These are phyloP conservation scores for Thyridium curvatum DNA, from an alignment of 2,329 filamentous ascomycete species.

Conservation along the genomic window DNA sequence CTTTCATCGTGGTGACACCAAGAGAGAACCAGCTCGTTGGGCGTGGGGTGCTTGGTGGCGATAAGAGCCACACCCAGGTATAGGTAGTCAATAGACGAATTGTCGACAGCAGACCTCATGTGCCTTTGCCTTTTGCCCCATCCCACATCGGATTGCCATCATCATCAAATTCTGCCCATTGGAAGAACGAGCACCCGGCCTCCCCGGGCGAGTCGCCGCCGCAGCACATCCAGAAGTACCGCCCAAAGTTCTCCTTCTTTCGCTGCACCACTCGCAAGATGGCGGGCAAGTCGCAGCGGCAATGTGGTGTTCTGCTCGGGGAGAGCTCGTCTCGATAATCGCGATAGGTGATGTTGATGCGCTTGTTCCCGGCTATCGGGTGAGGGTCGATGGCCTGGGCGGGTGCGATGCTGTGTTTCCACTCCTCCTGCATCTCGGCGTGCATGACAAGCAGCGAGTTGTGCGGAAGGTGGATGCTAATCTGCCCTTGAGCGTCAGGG, in stretches of 20 bases:
- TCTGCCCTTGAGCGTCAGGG: conserved; percentile 71
- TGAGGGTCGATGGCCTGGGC: conserved; percentile 76
- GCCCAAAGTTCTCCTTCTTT: conserved; percentile 68
- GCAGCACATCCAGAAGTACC: conserved; percentile 91
- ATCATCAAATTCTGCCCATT: conserved; percentile 82
- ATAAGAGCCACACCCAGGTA: background rate
- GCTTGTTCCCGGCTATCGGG: conserved; percentile 68
- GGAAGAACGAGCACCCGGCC: conserved; percentile 68
- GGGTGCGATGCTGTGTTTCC: conserved; percentile 84
- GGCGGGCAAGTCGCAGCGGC: conserved; percentile 63
- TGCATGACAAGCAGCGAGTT: conserved; percentile 95
- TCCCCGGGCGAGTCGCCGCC: conserved; percentile 64
- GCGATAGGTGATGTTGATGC: conserved; percentile 93
- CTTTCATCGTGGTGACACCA: conserved; percentile 11
- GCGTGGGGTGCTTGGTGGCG: conserved; percentile 14
- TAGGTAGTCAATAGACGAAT: background rate
- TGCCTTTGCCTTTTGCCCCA: background rate
- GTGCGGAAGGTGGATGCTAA: conserved; percentile 88
- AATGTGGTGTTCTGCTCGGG: conserved; percentile 71
- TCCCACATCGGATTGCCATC: conserved; percentile 72
- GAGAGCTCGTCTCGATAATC: conserved; percentile 75
- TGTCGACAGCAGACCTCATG: background rate
- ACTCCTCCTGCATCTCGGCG: conserved; percentile 94
- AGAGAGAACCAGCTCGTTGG: conserved; percentile 12
- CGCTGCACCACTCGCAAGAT: conserved; percentile 73